phyloP scores from a whole-genome alignment of 371 early-diverging fungal genomes.

The Coemansia sp. region DNA sequence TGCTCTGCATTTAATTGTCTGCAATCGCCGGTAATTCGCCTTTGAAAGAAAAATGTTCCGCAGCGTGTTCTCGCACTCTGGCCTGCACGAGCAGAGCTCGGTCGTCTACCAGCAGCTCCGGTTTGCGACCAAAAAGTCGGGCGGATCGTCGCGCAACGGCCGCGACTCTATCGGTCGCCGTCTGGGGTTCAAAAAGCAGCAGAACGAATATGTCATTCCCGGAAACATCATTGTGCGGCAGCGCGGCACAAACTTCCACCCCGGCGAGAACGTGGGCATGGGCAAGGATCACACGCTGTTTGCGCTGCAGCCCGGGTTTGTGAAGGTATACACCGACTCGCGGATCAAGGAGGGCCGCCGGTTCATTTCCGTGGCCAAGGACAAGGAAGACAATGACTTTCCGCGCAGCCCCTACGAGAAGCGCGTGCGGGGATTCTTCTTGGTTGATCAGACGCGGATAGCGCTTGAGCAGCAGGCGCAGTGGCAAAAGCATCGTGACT shows the following conservation, averaged over 20 bases:
- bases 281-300: constrained; percentile 92
- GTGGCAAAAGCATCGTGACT: constrained; percentile 33
- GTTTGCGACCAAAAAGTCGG: constrained; percentile 89
- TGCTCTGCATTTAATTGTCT: neutral
- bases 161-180: constrained; percentile 93
- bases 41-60: constrained; percentile 22
- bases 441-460: constrained; percentile 59
- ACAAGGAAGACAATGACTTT: constrained; percentile 61
- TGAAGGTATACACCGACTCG: constrained; percentile 76
- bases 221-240: constrained; percentile 94
- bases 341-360: constrained; percentile 67
- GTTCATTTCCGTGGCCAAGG: constrained; percentile 75
- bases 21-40: too few relatives aligned
- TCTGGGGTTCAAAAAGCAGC: constrained; percentile 88
- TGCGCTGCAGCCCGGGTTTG: constrained; percentile 81
- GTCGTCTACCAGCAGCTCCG: constrained; percentile 67
- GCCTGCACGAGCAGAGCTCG: constrained; percentile 3
- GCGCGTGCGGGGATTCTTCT: constrained; percentile 70
- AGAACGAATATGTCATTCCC: constrained; percentile 74
- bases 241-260: constrained; percentile 87
- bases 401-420: constrained; percentile 67
- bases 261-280: constrained; percentile 86
- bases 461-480: constrained; percentile 30
- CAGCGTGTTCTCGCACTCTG: constrained; percentile 14
- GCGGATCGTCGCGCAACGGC: constrained; percentile 91